Evolutionary conservation across 2,329 filamentous ascomycete species (phyloP), one percentile per base, ranked within the genome.

Genomic region (Phaeosphaeria sp.): DNA sequence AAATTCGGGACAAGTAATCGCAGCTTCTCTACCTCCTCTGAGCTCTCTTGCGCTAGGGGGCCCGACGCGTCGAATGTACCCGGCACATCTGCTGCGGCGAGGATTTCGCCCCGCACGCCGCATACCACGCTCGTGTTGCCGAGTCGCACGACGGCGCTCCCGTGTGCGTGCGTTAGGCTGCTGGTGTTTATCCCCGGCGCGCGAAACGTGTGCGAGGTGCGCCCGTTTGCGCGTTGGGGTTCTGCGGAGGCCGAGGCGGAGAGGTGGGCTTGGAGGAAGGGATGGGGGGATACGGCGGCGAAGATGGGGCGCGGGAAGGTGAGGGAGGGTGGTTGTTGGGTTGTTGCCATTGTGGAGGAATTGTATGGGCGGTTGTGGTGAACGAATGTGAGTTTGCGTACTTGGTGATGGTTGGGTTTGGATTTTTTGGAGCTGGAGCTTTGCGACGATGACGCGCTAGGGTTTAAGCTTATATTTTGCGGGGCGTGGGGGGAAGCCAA

Each of bases 91-190:
- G 86, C 84, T 2, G 90, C 89, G 48, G 89, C 83, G 24, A 99
- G 82, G 6, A 96, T 89, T 79, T 99, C 95, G 51, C 85, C 93
- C 45, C 94, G 88, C 20, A 99, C 88, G 56, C 94, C 95, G 74
- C 93, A 97, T 39, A 99, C 93, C n/a, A 93, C 92, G 1, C 92
- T 93, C 1, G 94, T 98, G 76, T 96, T 92, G 47, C 95, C 95
- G 51, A 91, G 83, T 36, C 95, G 87, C 49, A 98, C 91, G 0
- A 98, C 89, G 0, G 94, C 90, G 69, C 92, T 96, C 51, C 95
- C 95, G 74, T 96, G 89, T 55, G 92, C 90, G 76, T 99, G 93
- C 0, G 92, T 91, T 49, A 99, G 82, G 21, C 92, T 95, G 24
- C 91, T 91, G 0, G 88, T 87, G 77, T 97, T 95, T 67, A 95